These are phyloP conservation scores for Astrephomene gubernaculifera DNA, from an alignment of 139 green algal genomes.

Conservation along the genomic window DNA sequence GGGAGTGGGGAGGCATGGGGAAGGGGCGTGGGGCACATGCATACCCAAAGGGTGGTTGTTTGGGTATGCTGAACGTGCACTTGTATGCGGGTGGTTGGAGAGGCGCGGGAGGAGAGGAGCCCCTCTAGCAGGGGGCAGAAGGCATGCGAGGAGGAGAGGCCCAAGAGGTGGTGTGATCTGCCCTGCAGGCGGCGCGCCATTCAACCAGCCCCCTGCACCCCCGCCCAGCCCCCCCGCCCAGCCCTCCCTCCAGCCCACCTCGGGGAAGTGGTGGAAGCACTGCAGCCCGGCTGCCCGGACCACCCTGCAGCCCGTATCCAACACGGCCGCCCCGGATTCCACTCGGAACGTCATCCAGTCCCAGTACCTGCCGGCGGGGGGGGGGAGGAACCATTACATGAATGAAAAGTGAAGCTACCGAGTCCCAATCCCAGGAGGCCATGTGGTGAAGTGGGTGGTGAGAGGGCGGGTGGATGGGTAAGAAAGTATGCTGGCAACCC, in stretches of 20 bases:
- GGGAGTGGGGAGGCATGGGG: too few species aligned
- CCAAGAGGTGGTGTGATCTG: too few species aligned
- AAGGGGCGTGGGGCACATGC: too few species aligned
- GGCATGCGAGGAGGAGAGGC: too few species aligned
- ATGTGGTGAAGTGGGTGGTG: neutral
- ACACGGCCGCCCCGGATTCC: neutral
- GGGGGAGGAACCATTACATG: neutral
- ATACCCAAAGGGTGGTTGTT: too few species aligned
- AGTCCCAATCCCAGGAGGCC: neutral
- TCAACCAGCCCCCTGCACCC: neutral
- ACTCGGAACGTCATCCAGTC: conserved; percentile 23
- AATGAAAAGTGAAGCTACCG: neutral
- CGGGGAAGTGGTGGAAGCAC: conserved; percentile 44
- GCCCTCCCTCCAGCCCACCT: neutral
- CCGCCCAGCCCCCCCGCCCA: neutral
- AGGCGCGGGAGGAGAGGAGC: too few species aligned
- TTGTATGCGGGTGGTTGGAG: too few species aligned
- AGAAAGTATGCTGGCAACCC: neutral
- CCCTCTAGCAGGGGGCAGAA: too few species aligned
- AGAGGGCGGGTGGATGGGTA: too few species aligned
- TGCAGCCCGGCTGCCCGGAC: conserved; percentile 11
- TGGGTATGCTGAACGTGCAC: too few species aligned
- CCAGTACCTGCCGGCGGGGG: conserved; percentile 6
- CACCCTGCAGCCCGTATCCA: neutral
- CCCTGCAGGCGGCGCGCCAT: too few species aligned